Conservation (phyloP, 148 eudicot species). For the Talinum fruticosum region DNA sequence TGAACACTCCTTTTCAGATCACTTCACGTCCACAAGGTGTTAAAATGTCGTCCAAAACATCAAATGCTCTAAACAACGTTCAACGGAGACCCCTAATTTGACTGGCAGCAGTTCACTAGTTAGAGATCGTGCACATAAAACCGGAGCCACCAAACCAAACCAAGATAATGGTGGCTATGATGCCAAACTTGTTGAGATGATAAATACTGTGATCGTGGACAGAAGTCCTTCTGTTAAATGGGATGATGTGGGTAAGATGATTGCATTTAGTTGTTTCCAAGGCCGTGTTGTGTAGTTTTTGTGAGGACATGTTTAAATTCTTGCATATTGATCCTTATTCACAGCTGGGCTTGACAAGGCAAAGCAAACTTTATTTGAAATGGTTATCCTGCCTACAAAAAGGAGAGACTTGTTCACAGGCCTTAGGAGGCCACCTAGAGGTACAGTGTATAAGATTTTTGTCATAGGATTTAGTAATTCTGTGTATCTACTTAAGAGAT, state of each 20-base stretch:
- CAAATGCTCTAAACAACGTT: conserved; percentile 33
- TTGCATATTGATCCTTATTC: conserved; percentile 10
- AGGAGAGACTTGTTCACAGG: conserved; percentile 96
- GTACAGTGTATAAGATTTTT: conserved; percentile 32
- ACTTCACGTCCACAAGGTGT: conserved; percentile 44
- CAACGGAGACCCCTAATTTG: conserved; percentile 40
- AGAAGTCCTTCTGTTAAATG: conserved; percentile 96
- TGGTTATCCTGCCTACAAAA: conserved; percentile 93
- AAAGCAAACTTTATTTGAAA: conserved; percentile 87
- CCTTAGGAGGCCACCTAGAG: conserved; percentile 93
- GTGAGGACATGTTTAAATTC: conserved; percentile 7
- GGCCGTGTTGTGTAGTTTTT: conserved; percentile 11
- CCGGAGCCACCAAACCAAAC: conserved; percentile 44
- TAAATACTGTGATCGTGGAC: conserved; percentile 88
- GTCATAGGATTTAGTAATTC: not conserved
- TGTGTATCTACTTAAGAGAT: not conserved
- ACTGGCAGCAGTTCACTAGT: conserved; percentile 31
- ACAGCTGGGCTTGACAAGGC: conserved; percentile 99
- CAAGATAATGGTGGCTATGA: conserved; percentile 61
- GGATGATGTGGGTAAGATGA: conserved; percentile 92
- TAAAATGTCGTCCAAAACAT: conserved; percentile 27
- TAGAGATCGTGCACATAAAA: conserved; percentile 35
- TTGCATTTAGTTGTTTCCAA: conserved; percentile 5
- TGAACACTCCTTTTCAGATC: conserved; percentile 30
- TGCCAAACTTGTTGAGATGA: conserved; percentile 78